These are phyloP conservation scores for Lanmaoa rubissima DNA, from an alignment of 768 basidiomycete genomes.

Conservation along the genomic window DNA sequence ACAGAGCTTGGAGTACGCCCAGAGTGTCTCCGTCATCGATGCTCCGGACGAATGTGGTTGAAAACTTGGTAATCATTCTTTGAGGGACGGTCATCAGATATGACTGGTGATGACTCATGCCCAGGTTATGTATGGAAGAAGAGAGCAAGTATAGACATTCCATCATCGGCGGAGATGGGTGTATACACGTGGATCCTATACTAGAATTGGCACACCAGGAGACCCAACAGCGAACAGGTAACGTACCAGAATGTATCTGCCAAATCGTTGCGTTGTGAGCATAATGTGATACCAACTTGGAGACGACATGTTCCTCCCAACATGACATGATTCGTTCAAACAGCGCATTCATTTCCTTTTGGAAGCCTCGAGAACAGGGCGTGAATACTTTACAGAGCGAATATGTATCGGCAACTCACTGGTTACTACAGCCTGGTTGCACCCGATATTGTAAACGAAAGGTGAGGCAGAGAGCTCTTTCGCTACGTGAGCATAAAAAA, in stretches of 20 bases:
- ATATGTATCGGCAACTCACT: constrained; percentile 31
- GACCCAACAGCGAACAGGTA: constrained; percentile 1
- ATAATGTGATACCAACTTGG: constrained; percentile 24
- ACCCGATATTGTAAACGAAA: constrained; percentile 47
- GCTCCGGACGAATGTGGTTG: constrained; percentile 30
- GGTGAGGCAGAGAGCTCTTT: constrained; percentile 45
- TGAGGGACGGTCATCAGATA: constrained; percentile 37
- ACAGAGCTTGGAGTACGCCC: constrained; percentile 32
- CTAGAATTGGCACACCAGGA: constrained; percentile 11
- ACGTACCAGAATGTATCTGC: constrained; percentile 11
- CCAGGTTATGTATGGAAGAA: constrained; percentile 54
- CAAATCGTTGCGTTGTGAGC: constrained; percentile 2
- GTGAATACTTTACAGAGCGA: constrained; percentile 4
- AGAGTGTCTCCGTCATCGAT: constrained; percentile 31
- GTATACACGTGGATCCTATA: constrained; percentile 25
- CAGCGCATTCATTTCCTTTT: constrained; percentile 38
- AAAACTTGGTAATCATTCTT: constrained; percentile 41
- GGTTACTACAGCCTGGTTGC: constrained; percentile 33
- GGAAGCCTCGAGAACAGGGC: constrained; percentile 44
- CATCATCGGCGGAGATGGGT: constrained; percentile 55
- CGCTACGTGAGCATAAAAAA: constrained; percentile 51
- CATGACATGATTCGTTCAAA: constrained; percentile 47
- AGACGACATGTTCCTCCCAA: constrained; percentile 52
- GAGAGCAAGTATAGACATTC: constrained; percentile 55
- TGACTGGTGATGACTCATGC: constrained; percentile 39